Conservation (phyloP, 768 basidiomycete species). For the Boletus coccyginus region DNA sequence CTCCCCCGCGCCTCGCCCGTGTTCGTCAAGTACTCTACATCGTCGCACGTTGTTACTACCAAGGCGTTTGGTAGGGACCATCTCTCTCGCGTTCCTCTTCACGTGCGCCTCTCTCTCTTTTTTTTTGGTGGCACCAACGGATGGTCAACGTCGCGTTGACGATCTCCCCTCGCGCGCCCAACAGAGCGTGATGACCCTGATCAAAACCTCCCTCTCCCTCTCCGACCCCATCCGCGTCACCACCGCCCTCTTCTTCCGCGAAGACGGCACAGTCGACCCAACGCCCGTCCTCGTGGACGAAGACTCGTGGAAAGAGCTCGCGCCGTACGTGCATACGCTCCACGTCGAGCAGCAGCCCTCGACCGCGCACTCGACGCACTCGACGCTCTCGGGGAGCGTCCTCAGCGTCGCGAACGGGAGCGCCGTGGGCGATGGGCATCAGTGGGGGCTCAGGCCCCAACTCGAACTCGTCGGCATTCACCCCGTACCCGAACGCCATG, state of each 20-base stretch:
- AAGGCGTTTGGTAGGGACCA: slow-evolving; percentile 32
- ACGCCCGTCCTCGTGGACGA: slow-evolving; percentile 25
- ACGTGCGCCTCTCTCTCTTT: slow-evolving; percentile 15
- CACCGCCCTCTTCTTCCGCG: neutral
- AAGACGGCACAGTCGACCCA: no score
- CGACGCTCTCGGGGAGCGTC: slow-evolving; percentile 2
- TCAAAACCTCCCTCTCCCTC: slow-evolving; percentile 16
- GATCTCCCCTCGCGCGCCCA: no score
- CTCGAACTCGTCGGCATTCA: neutral
- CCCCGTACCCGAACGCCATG: neutral
- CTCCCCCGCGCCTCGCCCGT: slow-evolving; percentile 29
- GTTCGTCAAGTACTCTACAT: slow-evolving; percentile 18
- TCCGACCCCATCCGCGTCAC: no score
- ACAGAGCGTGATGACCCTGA: slow-evolving; percentile 25
- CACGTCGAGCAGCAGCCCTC: slow-evolving; percentile 29
- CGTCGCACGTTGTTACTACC: neutral
- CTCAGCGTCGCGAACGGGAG: neutral
- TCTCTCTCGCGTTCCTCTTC: slow-evolving; percentile 31
- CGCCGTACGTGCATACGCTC: slow-evolving; percentile 29
- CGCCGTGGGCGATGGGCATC: no score
- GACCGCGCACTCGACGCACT: slow-evolving; percentile 7
- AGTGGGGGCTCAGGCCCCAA: neutral
- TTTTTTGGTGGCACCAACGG: no score
- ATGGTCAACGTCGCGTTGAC: no score
- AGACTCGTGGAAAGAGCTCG: slow-evolving; percentile 33